Base-by-base conservation (phyloP, 2,329 filamentous ascomycete species). In the Aureobasidium sp. region DNA sequence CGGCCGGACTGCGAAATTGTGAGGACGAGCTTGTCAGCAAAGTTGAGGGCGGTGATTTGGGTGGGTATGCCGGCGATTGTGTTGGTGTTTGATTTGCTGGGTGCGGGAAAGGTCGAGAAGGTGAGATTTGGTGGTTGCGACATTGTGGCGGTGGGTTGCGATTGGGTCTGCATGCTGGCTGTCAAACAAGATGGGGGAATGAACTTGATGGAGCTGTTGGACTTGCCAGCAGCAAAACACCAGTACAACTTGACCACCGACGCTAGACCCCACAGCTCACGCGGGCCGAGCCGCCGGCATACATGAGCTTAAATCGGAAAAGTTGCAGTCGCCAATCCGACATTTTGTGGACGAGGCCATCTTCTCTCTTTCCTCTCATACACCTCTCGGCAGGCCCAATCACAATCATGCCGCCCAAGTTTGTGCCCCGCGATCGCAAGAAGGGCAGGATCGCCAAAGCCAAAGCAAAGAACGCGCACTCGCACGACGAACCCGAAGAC, bases 21-120 rank as follows among this genome's bases (percentile, higher is more conserved):
- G 65, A 99, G 79, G 68, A 99, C 77, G 69, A 99, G 91, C 75
- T 91, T 96, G 81, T 97, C 94, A 9, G 87, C 82, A 75, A 97
- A 97, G 68, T 81, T 84, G 60, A 91, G 79, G 12, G 82, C 82
- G 42, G 85, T 86, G 37, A 90, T 87, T 66, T 91, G 85, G 1
- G 94, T 97, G 39, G 81, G 74, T 25, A 87, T 74, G 34, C 85
- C 86, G 65, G 87, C 84, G 64, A 97, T 84, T 3, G 79, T 72
- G 2, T 87, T 87, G 1, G 80, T 79, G 15, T 79, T 80, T 11
- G 70, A 66, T 53, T 68, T 71, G 22, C 69, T 69, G 20, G 65
- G 61, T 11, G 71, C 72, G 31, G 73, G 73, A 69, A 90, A 96
- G 0, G 83, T 77, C n/a, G 83, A 74, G 71, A 74, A 78, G 75